These are phyloP conservation scores for Onygenales sp. DNA, from an alignment of 2,329 filamentous ascomycete species.

Conservation along the genomic window DNA sequence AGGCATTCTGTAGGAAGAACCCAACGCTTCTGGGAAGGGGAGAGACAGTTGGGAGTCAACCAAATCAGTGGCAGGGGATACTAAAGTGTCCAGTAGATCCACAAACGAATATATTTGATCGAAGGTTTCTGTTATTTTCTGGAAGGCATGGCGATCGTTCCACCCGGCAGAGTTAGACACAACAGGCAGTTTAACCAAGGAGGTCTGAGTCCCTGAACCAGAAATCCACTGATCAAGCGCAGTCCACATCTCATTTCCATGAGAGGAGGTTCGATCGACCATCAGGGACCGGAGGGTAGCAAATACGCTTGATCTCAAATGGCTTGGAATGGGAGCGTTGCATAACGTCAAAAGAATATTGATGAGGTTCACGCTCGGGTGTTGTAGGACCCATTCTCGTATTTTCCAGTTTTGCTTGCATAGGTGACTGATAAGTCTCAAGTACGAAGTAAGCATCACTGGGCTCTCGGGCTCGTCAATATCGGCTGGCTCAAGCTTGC, in stretches of 20 bases:
- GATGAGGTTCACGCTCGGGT: constrained; percentile 58
- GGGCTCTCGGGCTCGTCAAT: constrained; percentile 86
- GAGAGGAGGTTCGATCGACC: constrained; percentile 58
- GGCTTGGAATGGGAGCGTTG: constrained; percentile 63
- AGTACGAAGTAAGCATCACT: constrained; percentile 94
- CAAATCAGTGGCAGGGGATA: constrained; percentile 45
- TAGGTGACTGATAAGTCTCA: constrained; percentile 77
- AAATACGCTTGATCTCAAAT: constrained; percentile 76
- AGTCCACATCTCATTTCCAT: constrained; percentile 68
- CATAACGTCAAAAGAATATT: constrained; percentile 70
- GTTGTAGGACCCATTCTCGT: constrained; percentile 62
- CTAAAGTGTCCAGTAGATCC: constrained; percentile 61
- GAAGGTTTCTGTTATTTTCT: constrained; percentile 66
- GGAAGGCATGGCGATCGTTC: constrained; percentile 55
- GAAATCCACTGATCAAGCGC: constrained; percentile 72
- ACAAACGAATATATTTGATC: constrained; percentile 82
- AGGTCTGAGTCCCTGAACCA: constrained; percentile 34
- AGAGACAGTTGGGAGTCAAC: constrained; percentile 59
- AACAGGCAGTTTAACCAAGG: constrained; percentile 38
- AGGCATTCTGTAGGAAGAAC: constrained; percentile 64
- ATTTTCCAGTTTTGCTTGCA: constrained; percentile 63
- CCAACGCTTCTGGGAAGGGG: constrained; percentile 79
- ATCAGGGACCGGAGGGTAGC: constrained; percentile 66
- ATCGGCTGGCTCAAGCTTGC: constrained; percentile 54
- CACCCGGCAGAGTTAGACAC: constrained; percentile 31